Evolutionary conservation across 2,329 filamentous ascomycete genomes (phyloP).

Genomic region (Sclerotinia glacialis): DNA sequence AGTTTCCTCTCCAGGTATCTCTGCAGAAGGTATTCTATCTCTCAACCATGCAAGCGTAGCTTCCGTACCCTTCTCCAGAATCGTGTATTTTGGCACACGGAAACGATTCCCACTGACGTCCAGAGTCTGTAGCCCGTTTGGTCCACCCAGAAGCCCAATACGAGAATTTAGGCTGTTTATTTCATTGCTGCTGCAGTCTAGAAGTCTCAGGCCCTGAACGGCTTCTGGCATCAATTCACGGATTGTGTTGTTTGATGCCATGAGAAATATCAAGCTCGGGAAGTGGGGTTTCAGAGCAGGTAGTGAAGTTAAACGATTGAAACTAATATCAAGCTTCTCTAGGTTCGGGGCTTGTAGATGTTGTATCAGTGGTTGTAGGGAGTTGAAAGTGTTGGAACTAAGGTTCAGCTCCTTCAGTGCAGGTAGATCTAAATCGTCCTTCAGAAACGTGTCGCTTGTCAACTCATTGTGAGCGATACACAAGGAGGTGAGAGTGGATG

Average conservation of each 20-base stretch:
- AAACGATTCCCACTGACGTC: slow-evolving; percentile 86
- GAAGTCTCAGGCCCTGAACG: slow-evolving; percentile 69
- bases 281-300: slow-evolving; percentile 66
- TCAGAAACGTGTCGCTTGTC: slow-evolving; percentile 61
- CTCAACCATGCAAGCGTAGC: slow-evolving; percentile 78
- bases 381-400: slow-evolving; percentile 68
- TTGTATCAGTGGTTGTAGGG: slow-evolving; percentile 62
- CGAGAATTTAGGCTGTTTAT: slow-evolving; percentile 78
- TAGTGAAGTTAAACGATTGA: slow-evolving; percentile 74
- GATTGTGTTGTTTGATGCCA: slow-evolving; percentile 78
- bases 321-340: slow-evolving; percentile 74
- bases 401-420: slow-evolving; percentile 76
- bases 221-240: slow-evolving; percentile 68
- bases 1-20: slow-evolving; percentile 51
- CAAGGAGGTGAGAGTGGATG: slow-evolving; percentile 66
- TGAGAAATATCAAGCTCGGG: slow-evolving; percentile 66
- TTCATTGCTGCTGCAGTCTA: slow-evolving; percentile 83
- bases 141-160: slow-evolving; percentile 71
- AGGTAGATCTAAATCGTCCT: slow-evolving; percentile 65
- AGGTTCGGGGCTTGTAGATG: slow-evolving; percentile 72
- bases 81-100: slow-evolving; percentile 77
- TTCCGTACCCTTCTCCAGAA: slow-evolving; percentile 84
- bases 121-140: slow-evolving; percentile 58
- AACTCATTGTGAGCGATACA: slow-evolving; percentile 75
- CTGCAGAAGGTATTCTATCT: slow-evolving; percentile 64